Conservation (phyloP, 164 flowering plant genomes). For the Liriodendron chinense region DNA sequence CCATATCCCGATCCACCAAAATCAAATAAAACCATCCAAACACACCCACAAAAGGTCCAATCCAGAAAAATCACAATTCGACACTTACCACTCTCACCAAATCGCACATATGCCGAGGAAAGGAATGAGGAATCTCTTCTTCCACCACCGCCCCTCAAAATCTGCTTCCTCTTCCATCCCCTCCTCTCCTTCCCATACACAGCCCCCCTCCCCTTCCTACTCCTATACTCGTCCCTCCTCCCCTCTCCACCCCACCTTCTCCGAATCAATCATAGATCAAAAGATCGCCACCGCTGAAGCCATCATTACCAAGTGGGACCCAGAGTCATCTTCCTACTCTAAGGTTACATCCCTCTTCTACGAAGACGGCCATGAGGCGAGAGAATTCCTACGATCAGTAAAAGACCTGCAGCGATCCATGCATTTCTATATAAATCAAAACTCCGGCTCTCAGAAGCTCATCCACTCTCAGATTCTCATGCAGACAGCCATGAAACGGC, state of each 20-base stretch:
- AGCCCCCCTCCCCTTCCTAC: conserved; percentile 2
- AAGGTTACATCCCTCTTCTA: conserved; percentile 28
- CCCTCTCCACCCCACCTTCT: conserved; percentile 5
- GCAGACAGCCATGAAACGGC: conserved; percentile 64
- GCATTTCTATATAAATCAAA: conserved; percentile 35
- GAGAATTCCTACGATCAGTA: conserved; percentile 44
- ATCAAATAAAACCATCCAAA: too few species aligned
- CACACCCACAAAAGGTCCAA: too few species aligned
- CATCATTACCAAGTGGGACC: conserved; percentile 59
- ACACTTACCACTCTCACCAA: too few species aligned
- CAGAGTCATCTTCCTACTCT: conserved; percentile 25
- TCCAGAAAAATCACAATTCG: too few species aligned
- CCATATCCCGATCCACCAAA: too few species aligned
- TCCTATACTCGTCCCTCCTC: conserved; percentile 4
- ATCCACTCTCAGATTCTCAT: conserved; percentile 46
- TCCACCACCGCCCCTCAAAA: conserved; percentile 1
- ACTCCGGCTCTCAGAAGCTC: conserved; percentile 29
- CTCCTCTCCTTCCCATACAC: conserved; percentile 2
- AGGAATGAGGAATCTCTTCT: conserved; percentile 1
- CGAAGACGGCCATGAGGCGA: conserved; percentile 53
- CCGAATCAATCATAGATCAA: conserved; percentile 37
- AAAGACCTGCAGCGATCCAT: conserved; percentile 54
- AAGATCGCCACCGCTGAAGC: conserved; percentile 40
- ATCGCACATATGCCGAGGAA: neutral
- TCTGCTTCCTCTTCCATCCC: conserved; percentile 1